phyloP scores from a whole-genome alignment of 441 rosid genomes.

The Jatropha podagrica region DNA sequence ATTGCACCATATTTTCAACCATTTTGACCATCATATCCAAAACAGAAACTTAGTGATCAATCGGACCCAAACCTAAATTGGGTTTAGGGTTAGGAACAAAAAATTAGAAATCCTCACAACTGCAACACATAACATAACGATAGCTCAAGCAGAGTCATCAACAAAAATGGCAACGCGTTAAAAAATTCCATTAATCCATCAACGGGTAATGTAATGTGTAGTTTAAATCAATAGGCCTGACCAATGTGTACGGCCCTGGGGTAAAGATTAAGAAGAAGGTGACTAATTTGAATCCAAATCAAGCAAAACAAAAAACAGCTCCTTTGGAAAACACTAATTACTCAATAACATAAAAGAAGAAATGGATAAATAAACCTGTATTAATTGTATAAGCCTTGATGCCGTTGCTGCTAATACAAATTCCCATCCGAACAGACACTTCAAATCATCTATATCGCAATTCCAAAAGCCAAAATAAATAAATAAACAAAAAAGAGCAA shows the following conservation, averaged over 20 bases:
- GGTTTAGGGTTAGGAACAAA: too few species aligned
- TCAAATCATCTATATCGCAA: background rate
- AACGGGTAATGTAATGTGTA: too few species aligned
- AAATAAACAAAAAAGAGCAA: constrained; percentile 12
- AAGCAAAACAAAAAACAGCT: background rate
- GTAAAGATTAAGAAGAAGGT: background rate
- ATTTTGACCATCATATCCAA: too few species aligned
- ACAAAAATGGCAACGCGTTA: too few species aligned
- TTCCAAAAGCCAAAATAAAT: background rate
- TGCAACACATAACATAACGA: too few species aligned
- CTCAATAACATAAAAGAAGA: background rate
- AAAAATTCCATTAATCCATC: too few species aligned
- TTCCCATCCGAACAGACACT: constrained; percentile 18
- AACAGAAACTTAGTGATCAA: too few species aligned
- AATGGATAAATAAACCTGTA: constrained; percentile 18
- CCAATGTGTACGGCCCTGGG: background rate
- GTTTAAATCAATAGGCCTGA: too few species aligned
- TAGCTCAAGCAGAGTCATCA: too few species aligned
- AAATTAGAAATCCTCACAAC: too few species aligned
- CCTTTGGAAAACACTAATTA: background rate
- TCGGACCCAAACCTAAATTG: too few species aligned
- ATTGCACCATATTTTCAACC: too few species aligned
- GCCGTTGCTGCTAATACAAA: constrained; percentile 18
- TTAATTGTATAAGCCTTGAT: constrained; percentile 25
- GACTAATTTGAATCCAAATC: background rate